These are phyloP conservation scores for Spencermartinsiella ligniputridi DNA, from an alignment of 1,139 yeast species.

Conservation along the genomic window DNA sequence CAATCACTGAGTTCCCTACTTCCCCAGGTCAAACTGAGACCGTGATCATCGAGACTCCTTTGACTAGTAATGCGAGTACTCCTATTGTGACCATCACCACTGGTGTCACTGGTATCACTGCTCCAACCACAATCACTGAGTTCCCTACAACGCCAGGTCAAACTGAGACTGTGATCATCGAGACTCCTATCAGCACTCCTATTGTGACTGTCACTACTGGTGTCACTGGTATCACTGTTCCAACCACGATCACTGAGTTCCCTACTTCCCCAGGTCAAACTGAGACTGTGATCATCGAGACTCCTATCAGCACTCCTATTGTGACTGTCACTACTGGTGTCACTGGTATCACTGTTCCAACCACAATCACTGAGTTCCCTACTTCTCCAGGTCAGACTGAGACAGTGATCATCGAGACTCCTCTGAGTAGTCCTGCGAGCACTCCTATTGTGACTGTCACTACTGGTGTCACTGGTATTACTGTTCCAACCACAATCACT, in stretches of 20 bases:
- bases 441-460: background rate
- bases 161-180: background rate
- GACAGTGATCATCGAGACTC: background rate
- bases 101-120: background rate
- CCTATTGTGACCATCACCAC: background rate
- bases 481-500: background rate
- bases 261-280: background rate
- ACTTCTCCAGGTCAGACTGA: background rate
- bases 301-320: background rate
- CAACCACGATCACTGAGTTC: background rate
- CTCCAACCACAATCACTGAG: background rate
- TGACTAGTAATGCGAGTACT: background rate
- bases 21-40: background rate
- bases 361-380: background rate
- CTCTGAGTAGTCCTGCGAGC: too few species aligned
- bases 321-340: background rate
- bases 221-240: background rate
- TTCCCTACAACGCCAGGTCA: background rate
- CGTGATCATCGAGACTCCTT: background rate
- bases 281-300: slow-evolving; percentile 1
- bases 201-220: background rate
- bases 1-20: background rate
- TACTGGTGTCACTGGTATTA: background rate
- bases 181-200: background rate
- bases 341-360: background rate